These are phyloP conservation scores for Sarocladium oryzae DNA, from an alignment of 2,329 filamentous ascomycete genomes.

Conservation along the genomic window DNA sequence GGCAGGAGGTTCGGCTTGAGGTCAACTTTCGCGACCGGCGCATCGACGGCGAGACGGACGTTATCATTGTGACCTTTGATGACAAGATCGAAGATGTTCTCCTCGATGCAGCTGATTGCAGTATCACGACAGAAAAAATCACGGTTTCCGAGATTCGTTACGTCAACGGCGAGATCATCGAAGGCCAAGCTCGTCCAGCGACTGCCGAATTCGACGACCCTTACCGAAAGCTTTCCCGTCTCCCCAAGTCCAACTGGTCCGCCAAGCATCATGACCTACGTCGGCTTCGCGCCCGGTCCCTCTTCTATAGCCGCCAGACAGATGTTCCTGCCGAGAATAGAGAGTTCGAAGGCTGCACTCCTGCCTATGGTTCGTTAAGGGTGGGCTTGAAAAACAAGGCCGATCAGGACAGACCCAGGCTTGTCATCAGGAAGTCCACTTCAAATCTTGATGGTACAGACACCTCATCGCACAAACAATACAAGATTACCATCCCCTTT, in stretches of 20 bases:
- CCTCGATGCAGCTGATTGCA: constrained; percentile 57
- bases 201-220: constrained; percentile 52
- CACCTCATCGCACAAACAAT: constrained; percentile 36
- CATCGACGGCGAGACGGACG: constrained; percentile 72
- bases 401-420: constrained; percentile 31
- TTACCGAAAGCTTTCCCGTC: constrained; percentile 58
- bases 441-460: constrained; percentile 24
- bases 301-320: constrained; percentile 43
- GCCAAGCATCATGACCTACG: constrained; percentile 71
- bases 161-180: constrained; percentile 26
- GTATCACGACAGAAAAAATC: constrained; percentile 48
- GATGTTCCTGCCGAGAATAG: constrained; percentile 51
- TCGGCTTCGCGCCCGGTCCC: constrained; percentile 55
- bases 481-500: constrained; percentile 64
- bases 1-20: constrained; percentile 85
- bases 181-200: constrained; percentile 33
- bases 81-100: constrained; percentile 51
- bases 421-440: constrained; percentile 40
- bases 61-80: constrained; percentile 64
- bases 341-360: constrained; percentile 48
- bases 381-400: constrained; percentile 35
- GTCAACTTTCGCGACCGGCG: constrained; percentile 74
- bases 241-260: constrained; percentile 54
- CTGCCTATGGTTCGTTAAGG: constrained; percentile 47
- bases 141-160: constrained; percentile 39